phyloP scores from a whole-genome alignment of 2,329 filamentous ascomycete genomes.

The Colletotrichum musae region DNA sequence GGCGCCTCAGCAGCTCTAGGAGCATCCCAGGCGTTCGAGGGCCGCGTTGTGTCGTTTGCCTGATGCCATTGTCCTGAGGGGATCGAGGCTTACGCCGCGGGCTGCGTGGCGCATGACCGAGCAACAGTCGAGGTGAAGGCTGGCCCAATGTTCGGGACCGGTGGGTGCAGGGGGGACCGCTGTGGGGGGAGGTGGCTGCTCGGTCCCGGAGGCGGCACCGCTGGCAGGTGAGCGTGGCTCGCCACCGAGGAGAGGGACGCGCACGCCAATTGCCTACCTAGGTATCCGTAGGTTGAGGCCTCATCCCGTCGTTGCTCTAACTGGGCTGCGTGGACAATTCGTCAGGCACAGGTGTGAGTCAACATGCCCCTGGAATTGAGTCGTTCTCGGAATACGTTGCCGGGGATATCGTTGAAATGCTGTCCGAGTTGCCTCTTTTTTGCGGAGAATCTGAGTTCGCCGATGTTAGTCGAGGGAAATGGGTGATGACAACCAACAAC shows the following conservation, averaged over 20 bases:
- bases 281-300: conserved; percentile 7
- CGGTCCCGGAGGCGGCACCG: conserved; percentile 27
- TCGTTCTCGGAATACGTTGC: conserved; percentile 21
- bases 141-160: conserved; percentile 28
- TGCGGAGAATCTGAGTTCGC: not conserved
- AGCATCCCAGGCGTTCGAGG: not conserved
- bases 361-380: conserved; percentile 12
- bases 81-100: conserved; percentile 29
- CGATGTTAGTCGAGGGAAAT: not conserved
- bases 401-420: conserved; percentile 4
- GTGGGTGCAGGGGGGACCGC: conserved; percentile 8
- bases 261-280: conserved; percentile 16
- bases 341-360: conserved; percentile 35
- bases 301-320: conserved; percentile 4
- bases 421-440: conserved; percentile 12
- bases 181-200: conserved; percentile 19
- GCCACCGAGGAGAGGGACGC: conserved; percentile 31
- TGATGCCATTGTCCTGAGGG: not conserved
- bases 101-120: conserved; percentile 1
- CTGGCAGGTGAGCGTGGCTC: conserved; percentile 15
- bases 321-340: conserved; percentile 22
- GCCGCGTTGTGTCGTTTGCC: conserved; percentile 27
- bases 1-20: conserved; percentile 11
- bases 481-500: conserved; percentile 1
- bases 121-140: conserved; percentile 10